Evolutionary conservation across 2,329 filamentous ascomycete species (phyloP), one percentile per base, ranked within the genome.

Genomic region (Colletotrichum abscissum): DNA sequence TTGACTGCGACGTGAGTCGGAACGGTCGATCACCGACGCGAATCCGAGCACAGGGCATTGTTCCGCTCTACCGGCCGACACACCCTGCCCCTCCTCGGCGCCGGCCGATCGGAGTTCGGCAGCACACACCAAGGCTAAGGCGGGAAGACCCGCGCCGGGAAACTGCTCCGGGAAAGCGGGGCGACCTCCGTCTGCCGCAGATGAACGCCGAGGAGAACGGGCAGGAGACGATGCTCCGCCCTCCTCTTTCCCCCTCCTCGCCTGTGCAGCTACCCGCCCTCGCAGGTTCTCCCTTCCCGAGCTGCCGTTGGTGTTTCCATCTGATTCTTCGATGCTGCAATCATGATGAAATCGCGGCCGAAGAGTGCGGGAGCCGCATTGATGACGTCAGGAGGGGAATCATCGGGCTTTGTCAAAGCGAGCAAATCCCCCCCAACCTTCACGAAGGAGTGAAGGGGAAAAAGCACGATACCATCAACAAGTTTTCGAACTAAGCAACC

Each of bases 371-470:
- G 35, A 46, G 28, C 4, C 2, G 22, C 16, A 16, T 22, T n/a
- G 16, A 28, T 73, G 70, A 73, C 70, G 70, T 73, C 70, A 73
- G 11, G 33, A 49, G n/a, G 9, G 8, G 49, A n/a, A 69, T 24
- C 4, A 7, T 28, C 5, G 4, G 12, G 7, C 19, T 14, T 6
- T 35, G 42, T n/a, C 42, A 46, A 46, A 46, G 16, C 19, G 42
- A 8, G 6, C 19, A 7, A 46, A 46, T 8, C 7, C 6, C n/a
- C n/a, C 19, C 60, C 6, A 30, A 26, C 9, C 4, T 6, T 24
- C 28, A 33, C 24, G 12, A 19, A 33, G 24, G 28, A 19, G 11
- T 14, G 16, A 52, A 30, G 2, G 22, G 8, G 11, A 22, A 26
- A 26, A 22, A 4, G 12, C 22, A 24, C 14, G 52, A 54, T 5